Conservation (phyloP, 352 stramenopile genomes). For the Albugo candida region DNA sequence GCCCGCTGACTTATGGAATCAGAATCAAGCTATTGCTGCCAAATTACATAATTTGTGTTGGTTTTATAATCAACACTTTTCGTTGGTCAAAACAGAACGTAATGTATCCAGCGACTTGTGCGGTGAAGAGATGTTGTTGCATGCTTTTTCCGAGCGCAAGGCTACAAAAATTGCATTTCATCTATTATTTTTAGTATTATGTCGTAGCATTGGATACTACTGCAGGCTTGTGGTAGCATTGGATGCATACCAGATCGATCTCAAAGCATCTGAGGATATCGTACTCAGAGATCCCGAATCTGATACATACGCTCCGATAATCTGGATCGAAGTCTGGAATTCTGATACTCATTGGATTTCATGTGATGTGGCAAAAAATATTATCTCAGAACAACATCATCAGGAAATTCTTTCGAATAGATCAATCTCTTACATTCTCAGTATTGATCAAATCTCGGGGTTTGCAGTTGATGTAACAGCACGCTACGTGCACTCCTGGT, state of each 20-base stretch:
- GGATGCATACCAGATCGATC: too few species aligned
- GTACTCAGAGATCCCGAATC: neutral
- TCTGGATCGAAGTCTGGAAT: conserved; percentile 55
- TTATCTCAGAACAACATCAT: conserved; percentile 26
- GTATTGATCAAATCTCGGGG: conserved; percentile 21
- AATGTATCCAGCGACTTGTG: conserved; percentile 40
- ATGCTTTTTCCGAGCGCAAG: conserved; percentile 24
- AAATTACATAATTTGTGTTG: neutral
- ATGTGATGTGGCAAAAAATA: conserved; percentile 26
- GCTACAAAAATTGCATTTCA: conserved; percentile 9
- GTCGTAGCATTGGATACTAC: neutral
- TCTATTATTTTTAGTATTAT: neutral
- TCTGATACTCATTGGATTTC: conserved; percentile 28
- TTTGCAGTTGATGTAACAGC: conserved; percentile 36
- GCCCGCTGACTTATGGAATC: conserved; percentile 18
- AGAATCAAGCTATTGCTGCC: conserved; percentile 15
- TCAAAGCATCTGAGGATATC: too few species aligned
- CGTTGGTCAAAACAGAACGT: neutral
- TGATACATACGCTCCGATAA: conserved; percentile 16
- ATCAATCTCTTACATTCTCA: conserved; percentile 44
- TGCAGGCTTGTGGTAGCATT: too few species aligned
- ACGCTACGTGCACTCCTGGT: conserved; percentile 43
- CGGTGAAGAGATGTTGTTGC: conserved; percentile 35
- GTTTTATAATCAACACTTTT: neutral
- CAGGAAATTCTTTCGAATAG: conserved; percentile 29